A percentile compares a stretch with the other conserved stretches of the same genome.
Conservation (phyloP, 1,139 yeast species). For the Cylindricascospora bacillispora region DNA sequence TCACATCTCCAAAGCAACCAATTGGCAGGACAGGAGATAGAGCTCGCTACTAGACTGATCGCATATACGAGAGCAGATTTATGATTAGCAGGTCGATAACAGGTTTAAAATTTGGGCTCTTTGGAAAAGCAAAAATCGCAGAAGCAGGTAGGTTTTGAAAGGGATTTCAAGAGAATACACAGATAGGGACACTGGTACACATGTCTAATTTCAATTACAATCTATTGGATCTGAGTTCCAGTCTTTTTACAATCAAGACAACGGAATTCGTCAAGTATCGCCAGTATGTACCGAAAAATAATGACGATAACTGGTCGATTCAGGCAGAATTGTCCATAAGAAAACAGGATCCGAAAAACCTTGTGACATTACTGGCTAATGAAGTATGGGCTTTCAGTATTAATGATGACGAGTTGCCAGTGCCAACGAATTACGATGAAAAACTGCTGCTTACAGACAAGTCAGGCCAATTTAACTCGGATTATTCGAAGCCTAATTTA, state of each 20-base stretch:
- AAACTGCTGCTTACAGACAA: slow-evolving; percentile 14
- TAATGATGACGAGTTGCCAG: slow-evolving; percentile 25
- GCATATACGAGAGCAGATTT: too few relatives aligned
- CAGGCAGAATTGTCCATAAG: slow-evolving; percentile 51
- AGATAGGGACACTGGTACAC: too few relatives aligned
- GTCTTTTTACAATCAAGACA: slow-evolving; percentile 20
- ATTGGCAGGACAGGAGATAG: too few relatives aligned
- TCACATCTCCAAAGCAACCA: too few relatives aligned
- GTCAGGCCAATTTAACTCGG: slow-evolving; percentile 23
- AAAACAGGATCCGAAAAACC: slow-evolving; percentile 36
- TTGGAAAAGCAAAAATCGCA: too few relatives aligned
- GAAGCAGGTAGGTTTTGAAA: too few relatives aligned
- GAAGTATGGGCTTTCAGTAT: slow-evolving; percentile 49
- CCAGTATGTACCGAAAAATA: slow-evolving; percentile 22
- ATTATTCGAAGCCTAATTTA: slow-evolving; percentile 27
- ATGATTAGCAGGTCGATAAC: too few relatives aligned
- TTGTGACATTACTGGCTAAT: slow-evolving; percentile 48
- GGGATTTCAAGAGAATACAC: too few relatives aligned
- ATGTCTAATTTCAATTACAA: too few relatives aligned
- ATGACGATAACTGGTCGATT: slow-evolving; percentile 33
- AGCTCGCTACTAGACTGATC: too few relatives aligned
- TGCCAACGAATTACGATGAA: slow-evolving; percentile 8
- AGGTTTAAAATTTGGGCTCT: too few relatives aligned
- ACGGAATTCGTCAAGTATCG: slow-evolving; percentile 22
- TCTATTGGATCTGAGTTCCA: slow-evolving; percentile 21